Evolutionary conservation across 2,329 filamentous ascomycete genomes (phyloP).

Genomic region (Curvularia hawaiiensis): DNA sequence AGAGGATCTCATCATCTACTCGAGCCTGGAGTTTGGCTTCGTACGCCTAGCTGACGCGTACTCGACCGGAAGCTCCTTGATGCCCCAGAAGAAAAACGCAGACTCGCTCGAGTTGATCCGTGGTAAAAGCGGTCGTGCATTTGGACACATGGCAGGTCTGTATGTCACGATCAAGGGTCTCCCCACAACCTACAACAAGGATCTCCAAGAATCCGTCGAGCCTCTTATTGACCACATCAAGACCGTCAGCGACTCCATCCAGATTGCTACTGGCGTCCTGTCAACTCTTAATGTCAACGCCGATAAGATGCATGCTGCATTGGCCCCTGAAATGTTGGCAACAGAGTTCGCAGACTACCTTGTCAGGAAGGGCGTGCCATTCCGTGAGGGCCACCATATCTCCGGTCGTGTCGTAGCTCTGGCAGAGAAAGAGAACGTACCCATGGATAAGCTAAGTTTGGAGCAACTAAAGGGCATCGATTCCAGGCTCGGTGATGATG

Average conservation of each 20-base stretch:
- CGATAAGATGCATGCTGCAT: constrained; percentile 76
- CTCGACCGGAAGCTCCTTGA: constrained; percentile 74
- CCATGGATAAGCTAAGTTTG: constrained; percentile 72
- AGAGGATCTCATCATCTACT: constrained; percentile 87
- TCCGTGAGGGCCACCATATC: constrained; percentile 81
- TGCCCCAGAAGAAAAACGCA: constrained; percentile 86
- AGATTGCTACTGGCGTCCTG: constrained; percentile 82
- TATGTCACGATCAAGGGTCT: constrained; percentile 79
- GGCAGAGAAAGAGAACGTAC: constrained; percentile 67
- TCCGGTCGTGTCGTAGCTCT: constrained; percentile 74
- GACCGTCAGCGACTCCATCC: constrained; percentile 79
- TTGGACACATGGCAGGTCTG: constrained; percentile 81
- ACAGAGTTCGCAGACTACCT: constrained; percentile 70
- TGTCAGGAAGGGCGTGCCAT: constrained; percentile 71
- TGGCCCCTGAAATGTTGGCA: constrained; percentile 84
- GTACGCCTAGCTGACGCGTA: constrained; percentile 79
- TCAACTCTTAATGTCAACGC: constrained; percentile 72
- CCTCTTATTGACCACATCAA: constrained; percentile 85
- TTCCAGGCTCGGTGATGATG: constrained; percentile 71
- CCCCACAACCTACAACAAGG: constrained; percentile 87
- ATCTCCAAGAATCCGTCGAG: constrained; percentile 86
- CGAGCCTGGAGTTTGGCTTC: constrained; percentile 76
- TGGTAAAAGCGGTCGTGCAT: constrained; percentile 77
- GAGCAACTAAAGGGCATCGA: constrained; percentile 73
- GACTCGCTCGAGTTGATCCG: constrained; percentile 76